Conservation (phyloP, 768 basidiomycete species). For the Pholiota molesta region DNA sequence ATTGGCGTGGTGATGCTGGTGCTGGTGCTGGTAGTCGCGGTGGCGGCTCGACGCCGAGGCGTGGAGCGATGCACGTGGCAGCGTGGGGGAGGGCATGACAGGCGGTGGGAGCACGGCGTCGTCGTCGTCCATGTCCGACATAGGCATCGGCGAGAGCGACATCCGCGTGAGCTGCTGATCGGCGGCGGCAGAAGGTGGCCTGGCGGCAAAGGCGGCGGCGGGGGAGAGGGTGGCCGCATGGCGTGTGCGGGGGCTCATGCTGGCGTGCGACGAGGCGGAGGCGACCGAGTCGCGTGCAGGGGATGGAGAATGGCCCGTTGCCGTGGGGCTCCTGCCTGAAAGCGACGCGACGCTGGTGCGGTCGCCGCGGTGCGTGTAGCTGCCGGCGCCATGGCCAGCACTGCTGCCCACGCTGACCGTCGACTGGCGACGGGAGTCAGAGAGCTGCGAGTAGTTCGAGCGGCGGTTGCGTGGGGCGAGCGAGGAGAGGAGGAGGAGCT, state of each 20-base stretch:
- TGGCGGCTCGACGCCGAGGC: neutral
- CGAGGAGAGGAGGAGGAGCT: slow-evolving; percentile 35
- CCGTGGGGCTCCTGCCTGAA: neutral
- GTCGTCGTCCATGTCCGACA: neutral
- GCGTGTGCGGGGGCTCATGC: too few species aligned
- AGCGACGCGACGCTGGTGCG: neutral
- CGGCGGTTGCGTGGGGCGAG: neutral
- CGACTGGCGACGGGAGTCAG: neutral
- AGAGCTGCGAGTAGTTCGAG: neutral
- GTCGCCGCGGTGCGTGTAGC: neutral
- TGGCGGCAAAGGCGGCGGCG: too few species aligned
- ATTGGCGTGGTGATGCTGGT: slow-evolving; percentile 1
- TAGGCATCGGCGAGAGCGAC: neutral
- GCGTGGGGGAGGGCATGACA: neutral
- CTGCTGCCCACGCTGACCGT: slow-evolving; percentile 1
- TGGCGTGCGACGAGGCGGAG: too few species aligned
- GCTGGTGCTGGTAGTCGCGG: neutral
- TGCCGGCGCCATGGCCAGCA: neutral
- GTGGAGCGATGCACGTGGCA: neutral
- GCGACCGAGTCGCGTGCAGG: too few species aligned
- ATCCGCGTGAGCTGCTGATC: neutral
- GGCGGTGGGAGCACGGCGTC: neutral
- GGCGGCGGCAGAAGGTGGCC: neutral
- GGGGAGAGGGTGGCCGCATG: too few species aligned
- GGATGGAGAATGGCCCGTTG: too few species aligned